phyloP scores from a whole-genome alignment of 345 rosid genomes.

The Brassica incana region DNA sequence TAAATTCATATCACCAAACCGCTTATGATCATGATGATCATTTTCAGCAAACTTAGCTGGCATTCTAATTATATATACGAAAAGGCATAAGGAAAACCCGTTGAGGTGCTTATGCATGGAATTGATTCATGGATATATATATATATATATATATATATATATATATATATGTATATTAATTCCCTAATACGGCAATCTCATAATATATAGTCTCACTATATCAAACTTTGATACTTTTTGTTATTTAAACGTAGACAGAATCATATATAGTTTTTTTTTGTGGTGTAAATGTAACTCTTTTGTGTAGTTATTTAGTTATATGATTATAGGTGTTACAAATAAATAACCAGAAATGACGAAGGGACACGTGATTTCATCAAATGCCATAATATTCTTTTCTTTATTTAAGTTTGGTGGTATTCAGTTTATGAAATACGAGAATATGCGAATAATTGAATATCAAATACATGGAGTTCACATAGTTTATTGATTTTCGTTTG shows the following conservation, averaged over 20 bases:
- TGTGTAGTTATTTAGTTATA: not conserved
- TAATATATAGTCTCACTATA: not conserved
- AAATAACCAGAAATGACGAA: not conserved
- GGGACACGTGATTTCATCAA: conserved; percentile 4
- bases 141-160: too few relatives aligned
- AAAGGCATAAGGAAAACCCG: not conserved
- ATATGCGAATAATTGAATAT: not conserved
- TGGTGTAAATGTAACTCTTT: too few relatives aligned
- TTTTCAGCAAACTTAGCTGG: not conserved
- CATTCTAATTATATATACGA: not conserved
- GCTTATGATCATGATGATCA: not conserved
- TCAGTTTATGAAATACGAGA: not conserved
- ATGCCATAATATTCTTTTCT: not conserved
- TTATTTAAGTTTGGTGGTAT: not conserved
- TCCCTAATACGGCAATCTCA: not conserved
- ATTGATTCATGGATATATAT: not conserved
- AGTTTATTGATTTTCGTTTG: not conserved
- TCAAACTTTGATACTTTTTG: not conserved
- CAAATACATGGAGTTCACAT: not conserved
- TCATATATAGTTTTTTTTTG: not conserved
- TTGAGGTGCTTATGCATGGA: not conserved
- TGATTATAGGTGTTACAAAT: not conserved
- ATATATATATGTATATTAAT: too few relatives aligned
- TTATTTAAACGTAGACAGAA: not conserved
- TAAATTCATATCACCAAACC: not conserved